A percentile compares a stretch with the other conserved stretches of the same genome.
phyloP scores from a whole-genome alignment of 176 grass and related monocot genomes.

The Zoysia pacifica region DNA sequence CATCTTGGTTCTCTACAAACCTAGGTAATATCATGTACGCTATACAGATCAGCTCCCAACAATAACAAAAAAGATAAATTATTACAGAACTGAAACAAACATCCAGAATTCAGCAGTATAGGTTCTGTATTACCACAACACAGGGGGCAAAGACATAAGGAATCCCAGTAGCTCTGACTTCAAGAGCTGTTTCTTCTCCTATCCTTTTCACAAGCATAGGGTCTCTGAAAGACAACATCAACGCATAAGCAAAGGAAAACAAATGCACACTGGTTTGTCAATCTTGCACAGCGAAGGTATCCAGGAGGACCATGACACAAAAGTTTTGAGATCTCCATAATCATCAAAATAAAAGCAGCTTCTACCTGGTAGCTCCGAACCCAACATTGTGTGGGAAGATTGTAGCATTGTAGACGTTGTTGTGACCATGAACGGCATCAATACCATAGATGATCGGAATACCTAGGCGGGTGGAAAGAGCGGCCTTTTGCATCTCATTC shows the following conservation, averaged over 20 bases:
- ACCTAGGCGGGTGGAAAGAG: slow-evolving; percentile 73
- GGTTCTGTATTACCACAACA: slow-evolving; percentile 53
- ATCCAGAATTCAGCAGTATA: background rate
- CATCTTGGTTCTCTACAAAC: slow-evolving; percentile 88
- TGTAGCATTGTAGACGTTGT: slow-evolving; percentile 71
- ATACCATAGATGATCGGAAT: slow-evolving; percentile 80
- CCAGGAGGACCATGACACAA: background rate
- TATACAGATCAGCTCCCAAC: background rate
- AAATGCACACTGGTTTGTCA: background rate
- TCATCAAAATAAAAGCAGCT: background rate
- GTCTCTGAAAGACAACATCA: slow-evolving; percentile 44
- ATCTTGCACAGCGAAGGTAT: background rate
- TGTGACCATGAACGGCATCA: slow-evolving; percentile 82
- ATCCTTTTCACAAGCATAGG: slow-evolving; percentile 64
- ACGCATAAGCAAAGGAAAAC: background rate
- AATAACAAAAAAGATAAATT: background rate
- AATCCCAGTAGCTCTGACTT: slow-evolving; percentile 80
- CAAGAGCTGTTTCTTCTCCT: slow-evolving; percentile 75
- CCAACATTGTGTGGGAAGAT: slow-evolving; percentile 81
- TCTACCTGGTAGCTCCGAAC: slow-evolving; percentile 74
- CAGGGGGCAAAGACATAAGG: slow-evolving; percentile 74
- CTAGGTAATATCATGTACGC: slow-evolving; percentile 35
- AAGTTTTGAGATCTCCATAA: background rate
- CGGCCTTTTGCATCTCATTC: slow-evolving; percentile 55
- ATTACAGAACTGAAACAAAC: background rate